Base-by-base conservation (phyloP, 2,329 filamentous ascomycete species). In the Diatrype stigma region DNA sequence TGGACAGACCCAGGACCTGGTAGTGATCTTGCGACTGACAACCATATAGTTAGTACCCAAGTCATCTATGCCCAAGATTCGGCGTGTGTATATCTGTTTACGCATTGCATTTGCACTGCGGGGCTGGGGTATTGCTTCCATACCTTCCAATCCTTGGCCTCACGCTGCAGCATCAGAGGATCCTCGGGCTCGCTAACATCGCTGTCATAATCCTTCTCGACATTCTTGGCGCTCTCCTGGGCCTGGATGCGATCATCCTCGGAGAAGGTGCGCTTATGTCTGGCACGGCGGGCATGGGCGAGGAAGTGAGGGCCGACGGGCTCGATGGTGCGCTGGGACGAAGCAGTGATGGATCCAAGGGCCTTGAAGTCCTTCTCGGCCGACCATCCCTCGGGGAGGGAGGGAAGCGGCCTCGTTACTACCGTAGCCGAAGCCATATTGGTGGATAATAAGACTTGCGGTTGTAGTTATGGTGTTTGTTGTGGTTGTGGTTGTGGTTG, bases 131-230 rank as follows among this genome's bases (percentile, higher is more conserved):
- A 30, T 30, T 17, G 5, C 17, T 21, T 47, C 61, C 78, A 60
- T 71, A 93, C 90, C 88, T 99, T 99, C 94, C 94, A 99, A 79
- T 99, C 94, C 79, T 99, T 99, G 67, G 94, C 92, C 69, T 97
- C 91, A 50, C 91, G 84, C 70, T 89, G 82, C 30, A 99, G 84
- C 83, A 97, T 87, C 76, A 95, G 82, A 51, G 90, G 87, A 67
- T 97, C 93, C 75, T 99, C 94, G 28, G 87, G 77, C 77, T 99
- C 94, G 73, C 90, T 95, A 71, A 96, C 90, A 55, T 97, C 92
- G 65, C 87, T 89, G 57, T 86, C 86, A 52, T 96, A 90, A 49
- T 90, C 89, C 58, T 94, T 89, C 73, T 97, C 93, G 50, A 95
- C 85, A 73, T 96, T 96, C 84, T 95, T 96, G 67, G 92, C 91